Conservation (phyloP, 2,329 filamentous ascomycete species). For the Fonsecaea monophora region DNA sequence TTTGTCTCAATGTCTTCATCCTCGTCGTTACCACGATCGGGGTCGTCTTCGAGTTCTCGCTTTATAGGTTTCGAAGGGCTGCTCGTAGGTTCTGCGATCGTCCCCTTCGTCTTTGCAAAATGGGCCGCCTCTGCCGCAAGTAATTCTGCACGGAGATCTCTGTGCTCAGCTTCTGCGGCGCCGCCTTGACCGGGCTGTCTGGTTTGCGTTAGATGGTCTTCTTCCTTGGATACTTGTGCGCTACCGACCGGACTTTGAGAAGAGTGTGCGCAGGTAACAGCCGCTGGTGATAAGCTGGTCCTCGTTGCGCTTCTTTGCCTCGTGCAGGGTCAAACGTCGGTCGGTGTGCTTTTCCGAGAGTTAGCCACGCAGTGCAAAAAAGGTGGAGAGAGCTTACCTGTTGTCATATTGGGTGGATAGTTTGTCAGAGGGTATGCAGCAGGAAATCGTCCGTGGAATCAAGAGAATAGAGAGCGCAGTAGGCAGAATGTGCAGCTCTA, state of each 20-base stretch:
- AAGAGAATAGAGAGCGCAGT: background rate
- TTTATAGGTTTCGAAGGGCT: conserved; percentile 58
- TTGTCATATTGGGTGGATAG: conserved; percentile 48
- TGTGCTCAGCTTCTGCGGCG: conserved; percentile 70
- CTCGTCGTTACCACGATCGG: conserved; percentile 48
- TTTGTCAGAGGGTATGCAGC: background rate
- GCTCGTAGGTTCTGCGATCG: conserved; percentile 49
- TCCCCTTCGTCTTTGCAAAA: conserved; percentile 75
- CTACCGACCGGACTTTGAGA: conserved; percentile 77
- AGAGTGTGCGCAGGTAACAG: conserved; percentile 92
- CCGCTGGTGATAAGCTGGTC: conserved; percentile 93
- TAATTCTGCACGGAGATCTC: conserved; percentile 88
- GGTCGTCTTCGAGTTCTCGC: conserved; percentile 65
- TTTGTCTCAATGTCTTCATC: conserved; percentile 81
- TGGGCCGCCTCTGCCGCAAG: conserved; percentile 86
- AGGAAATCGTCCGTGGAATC: background rate
- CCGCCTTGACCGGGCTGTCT: conserved; percentile 89
- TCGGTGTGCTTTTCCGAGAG: conserved; percentile 67
- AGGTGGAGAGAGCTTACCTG: conserved; percentile 40
- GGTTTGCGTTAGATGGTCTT: conserved; percentile 21
- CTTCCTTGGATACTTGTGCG: background rate
- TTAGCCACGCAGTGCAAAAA: conserved; percentile 53
- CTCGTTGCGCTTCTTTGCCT: conserved; percentile 92
- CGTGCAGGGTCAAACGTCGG: conserved; percentile 96
- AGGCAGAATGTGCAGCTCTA: background rate